These are phyloP conservation scores for Sabuloglossum arenarium DNA, from an alignment of 495 filamentous ascomycete species.

Conservation along the genomic window DNA sequence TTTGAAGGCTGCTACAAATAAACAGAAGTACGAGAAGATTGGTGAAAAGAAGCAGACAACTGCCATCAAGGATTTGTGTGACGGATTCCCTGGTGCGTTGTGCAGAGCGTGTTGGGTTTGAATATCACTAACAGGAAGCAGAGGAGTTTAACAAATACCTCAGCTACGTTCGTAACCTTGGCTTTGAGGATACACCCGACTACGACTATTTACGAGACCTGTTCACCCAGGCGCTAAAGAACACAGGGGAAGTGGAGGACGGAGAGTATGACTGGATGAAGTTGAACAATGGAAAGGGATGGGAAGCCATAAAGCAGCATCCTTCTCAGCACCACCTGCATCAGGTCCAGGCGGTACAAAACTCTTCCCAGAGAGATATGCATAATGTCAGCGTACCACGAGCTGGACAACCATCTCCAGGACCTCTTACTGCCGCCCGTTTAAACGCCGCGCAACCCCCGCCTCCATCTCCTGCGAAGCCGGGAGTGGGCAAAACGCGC, in stretches of 20 bases:
- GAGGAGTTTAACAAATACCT: conserved; percentile 97
- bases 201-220: conserved; percentile 96
- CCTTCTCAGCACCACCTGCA: conserved; percentile 56
- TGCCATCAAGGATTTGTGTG: conserved; percentile 87
- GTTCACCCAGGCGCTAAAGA: conserved; percentile 91
- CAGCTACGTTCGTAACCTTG: conserved; percentile 89
- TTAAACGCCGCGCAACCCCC: conserved; percentile 93
- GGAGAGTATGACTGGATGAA: conserved; percentile 99
- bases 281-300: conserved; percentile 82
- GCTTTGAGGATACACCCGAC: conserved; percentile 96
- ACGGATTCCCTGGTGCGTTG: conserved; percentile 61
- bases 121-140: conserved; percentile 12
- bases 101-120: not conserved
- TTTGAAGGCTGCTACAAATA: conserved; percentile 96
- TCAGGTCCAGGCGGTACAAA: conserved; percentile 48
- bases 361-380: conserved; percentile 57
- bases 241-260: conserved; percentile 85
- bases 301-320: conserved; percentile 78
- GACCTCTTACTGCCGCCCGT: conserved; percentile 58
- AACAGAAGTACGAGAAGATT: conserved; percentile 99
- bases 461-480: conserved; percentile 70
- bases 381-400: conserved; percentile 41
- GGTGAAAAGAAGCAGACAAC: conserved; percentile 99
- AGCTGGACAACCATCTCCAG: conserved; percentile 33
- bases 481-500: conserved; percentile 53